These are phyloP conservation scores for Tetracentron sinense DNA, from an alignment of 164 flowering plant genomes.

Conservation along the genomic window DNA sequence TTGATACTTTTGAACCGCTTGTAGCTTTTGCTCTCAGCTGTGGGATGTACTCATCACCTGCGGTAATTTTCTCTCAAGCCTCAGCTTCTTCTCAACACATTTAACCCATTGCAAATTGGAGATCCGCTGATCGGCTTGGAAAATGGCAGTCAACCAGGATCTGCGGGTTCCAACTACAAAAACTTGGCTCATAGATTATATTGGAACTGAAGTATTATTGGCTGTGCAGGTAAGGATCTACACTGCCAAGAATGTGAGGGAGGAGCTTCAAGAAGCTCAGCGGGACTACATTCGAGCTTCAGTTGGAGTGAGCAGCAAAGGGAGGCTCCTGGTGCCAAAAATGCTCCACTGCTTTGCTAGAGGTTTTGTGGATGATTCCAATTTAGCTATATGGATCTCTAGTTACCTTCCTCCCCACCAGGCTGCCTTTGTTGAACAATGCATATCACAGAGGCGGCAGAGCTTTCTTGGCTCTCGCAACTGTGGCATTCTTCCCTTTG, in stretches of 20 bases:
- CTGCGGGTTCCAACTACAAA: background rate
- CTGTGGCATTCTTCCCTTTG: conserved; percentile 63
- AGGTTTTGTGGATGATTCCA: conserved; percentile 49
- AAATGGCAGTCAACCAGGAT: too few species aligned
- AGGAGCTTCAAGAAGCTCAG: conserved; percentile 62
- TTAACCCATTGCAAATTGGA: background rate
- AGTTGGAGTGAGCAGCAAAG: conserved; percentile 68
- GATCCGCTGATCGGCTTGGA: background rate
- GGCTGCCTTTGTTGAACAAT: conserved; percentile 59
- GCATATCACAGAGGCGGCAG: conserved; percentile 53
- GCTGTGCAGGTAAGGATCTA: conserved; percentile 62
- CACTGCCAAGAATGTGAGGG: conserved; percentile 49
- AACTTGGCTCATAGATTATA: background rate
- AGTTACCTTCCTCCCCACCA: conserved; percentile 59
- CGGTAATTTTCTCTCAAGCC: conserved; percentile 34
- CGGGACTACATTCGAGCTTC: conserved; percentile 64
- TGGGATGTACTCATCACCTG: conserved; percentile 83
- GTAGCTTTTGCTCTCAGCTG: conserved; percentile 68
- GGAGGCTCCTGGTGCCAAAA: conserved; percentile 69
- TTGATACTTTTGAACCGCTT: conserved; percentile 54
- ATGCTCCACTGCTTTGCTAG: conserved; percentile 63
- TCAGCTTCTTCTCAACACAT: conserved; percentile 1
- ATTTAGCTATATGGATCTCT: conserved; percentile 60
- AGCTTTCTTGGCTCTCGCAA: conserved; percentile 53
- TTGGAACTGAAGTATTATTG: background rate